Percentiles rank a stretch among this genome's conserved stretches.
These are phyloP conservation scores for Trypanosoma rangeli DNA, from an alignment of 208 protist species.

Conservation along the genomic window DNA sequence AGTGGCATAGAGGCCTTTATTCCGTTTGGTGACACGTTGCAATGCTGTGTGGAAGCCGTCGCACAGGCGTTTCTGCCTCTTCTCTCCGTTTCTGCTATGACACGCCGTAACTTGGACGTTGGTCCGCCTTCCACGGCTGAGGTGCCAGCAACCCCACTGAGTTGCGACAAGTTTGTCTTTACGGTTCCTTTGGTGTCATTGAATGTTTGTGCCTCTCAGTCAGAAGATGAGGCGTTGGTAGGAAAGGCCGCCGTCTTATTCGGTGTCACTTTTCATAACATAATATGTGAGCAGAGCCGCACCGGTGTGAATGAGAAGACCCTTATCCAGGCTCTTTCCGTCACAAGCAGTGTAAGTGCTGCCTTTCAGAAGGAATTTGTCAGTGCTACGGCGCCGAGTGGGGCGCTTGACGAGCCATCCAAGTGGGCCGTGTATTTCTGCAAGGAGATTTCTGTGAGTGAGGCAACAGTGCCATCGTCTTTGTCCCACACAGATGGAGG, in stretches of 20 bases:
- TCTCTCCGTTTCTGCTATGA: neutral
- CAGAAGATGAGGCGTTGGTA: constrained; percentile 15
- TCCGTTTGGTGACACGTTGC: constrained; percentile 32
- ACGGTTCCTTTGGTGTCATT: constrained; percentile 22
- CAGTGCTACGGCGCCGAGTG: constrained; percentile 16
- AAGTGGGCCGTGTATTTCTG: constrained; percentile 32
- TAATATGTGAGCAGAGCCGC: constrained; percentile 16
- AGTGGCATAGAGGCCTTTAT: constrained; percentile 33
- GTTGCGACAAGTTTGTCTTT: constrained; percentile 12
- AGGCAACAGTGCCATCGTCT: neutral
- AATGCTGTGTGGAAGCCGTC: constrained; percentile 35
- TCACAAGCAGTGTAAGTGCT: constrained; percentile 17
- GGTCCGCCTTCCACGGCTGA: neutral
- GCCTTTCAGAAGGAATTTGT: constrained; percentile 33
- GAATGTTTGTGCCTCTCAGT: constrained; percentile 21
- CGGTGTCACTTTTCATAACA: constrained; percentile 14
- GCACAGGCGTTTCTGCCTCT: constrained; percentile 32
- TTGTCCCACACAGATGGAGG: constrained; percentile 1
- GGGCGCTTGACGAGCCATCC: constrained; percentile 26
- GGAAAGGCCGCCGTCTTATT: constrained; percentile 16
- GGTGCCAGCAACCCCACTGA: neutral
- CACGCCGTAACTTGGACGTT: neutral
- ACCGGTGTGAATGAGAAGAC: constrained; percentile 23
- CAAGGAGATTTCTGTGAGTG: constrained; percentile 13
- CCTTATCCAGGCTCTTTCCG: constrained; percentile 7